These are phyloP conservation scores for Asclepias syriaca DNA, from an alignment of 257 asterid genomes.

Conservation along the genomic window DNA sequence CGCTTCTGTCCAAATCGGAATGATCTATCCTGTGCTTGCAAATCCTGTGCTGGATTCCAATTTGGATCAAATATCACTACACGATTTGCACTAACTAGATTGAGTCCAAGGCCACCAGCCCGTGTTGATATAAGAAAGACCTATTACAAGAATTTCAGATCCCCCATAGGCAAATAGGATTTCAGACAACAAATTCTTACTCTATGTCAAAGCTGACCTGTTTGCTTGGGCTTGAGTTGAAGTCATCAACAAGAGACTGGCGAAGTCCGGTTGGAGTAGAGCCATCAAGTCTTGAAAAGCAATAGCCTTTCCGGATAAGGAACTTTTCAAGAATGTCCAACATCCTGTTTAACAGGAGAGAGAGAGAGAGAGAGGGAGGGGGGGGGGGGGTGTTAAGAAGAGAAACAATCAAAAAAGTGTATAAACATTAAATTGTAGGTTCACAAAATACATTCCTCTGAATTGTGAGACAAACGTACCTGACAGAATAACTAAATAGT, in stretches of 20 bases:
- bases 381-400: background rate
- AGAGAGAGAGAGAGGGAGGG: background rate
- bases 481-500: conserved; percentile 92
- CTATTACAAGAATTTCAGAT: conserved; percentile 32
- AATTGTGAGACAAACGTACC: conserved; percentile 30
- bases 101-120: conserved; percentile 97
- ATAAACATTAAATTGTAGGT: background rate
- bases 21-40: conserved; percentile 97
- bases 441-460: background rate
- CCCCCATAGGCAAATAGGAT: background rate
- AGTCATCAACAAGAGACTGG: conserved; percentile 86
- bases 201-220: conserved; percentile 50
- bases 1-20: conserved; percentile 89
- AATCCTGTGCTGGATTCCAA: conserved; percentile 97
- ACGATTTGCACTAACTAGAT: conserved; percentile 89
- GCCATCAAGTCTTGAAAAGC: conserved; percentile 88
- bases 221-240: conserved; percentile 93
- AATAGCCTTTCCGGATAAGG: conserved; percentile 83
- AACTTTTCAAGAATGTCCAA: conserved; percentile 92
- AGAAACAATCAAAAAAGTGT: background rate
- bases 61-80: conserved; percentile 95
- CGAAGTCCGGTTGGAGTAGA: conserved; percentile 80
- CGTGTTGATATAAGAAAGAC: conserved; percentile 92
- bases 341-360: conserved; percentile 50
- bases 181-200: background rate